A percentile compares a stretch with the other conserved stretches of the same genome.
These are phyloP conservation scores for Penicillium antarcticum DNA, from an alignment of 495 filamentous ascomycete genomes.

Conservation along the genomic window DNA sequence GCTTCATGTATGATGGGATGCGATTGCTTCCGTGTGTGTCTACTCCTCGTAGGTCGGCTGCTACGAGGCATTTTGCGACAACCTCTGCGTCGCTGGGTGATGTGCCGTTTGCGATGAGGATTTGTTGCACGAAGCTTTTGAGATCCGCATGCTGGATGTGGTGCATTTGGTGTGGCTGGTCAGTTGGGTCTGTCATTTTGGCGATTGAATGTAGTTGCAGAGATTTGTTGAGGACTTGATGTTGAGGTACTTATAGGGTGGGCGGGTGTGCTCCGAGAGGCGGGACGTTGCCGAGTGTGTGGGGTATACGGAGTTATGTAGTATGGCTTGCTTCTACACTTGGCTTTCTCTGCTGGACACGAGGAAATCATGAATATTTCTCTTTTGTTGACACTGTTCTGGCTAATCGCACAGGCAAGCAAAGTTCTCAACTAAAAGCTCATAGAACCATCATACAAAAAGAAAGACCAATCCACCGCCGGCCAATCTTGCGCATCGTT, in stretches of 20 bases:
- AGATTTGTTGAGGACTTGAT: not conserved
- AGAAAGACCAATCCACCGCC: conserved; percentile 5
- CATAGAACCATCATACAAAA: conserved; percentile 2
- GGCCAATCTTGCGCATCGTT: conserved; percentile 3
- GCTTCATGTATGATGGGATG: conserved; percentile 70
- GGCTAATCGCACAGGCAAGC: too few relatives aligned
- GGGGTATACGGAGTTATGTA: too few relatives aligned
- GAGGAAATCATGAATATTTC: too few relatives aligned
- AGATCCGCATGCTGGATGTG: conserved; percentile 23
- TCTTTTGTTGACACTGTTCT: too few relatives aligned
- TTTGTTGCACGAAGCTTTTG: conserved; percentile 36
- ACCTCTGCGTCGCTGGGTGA: conserved; percentile 51
- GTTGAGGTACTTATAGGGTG: not conserved
- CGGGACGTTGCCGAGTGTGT: too few relatives aligned
- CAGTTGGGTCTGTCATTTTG: conserved; percentile 13
- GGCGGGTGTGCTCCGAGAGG: too few relatives aligned
- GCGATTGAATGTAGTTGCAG: not conserved
- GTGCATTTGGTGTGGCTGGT: conserved; percentile 18
- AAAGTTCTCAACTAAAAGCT: not conserved
- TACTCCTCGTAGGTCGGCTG: conserved; percentile 72
- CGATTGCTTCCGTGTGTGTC: conserved; percentile 78
- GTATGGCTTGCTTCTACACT: too few relatives aligned
- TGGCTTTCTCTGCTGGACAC: too few relatives aligned
- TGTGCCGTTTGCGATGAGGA: conserved; percentile 59
- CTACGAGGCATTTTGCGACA: conserved; percentile 60